Percentiles rank a stretch among this genome's conserved stretches.
Evolutionary conservation across 257 asterid species (phyloP).

Genomic region (Scutellaria barbata): DNA sequence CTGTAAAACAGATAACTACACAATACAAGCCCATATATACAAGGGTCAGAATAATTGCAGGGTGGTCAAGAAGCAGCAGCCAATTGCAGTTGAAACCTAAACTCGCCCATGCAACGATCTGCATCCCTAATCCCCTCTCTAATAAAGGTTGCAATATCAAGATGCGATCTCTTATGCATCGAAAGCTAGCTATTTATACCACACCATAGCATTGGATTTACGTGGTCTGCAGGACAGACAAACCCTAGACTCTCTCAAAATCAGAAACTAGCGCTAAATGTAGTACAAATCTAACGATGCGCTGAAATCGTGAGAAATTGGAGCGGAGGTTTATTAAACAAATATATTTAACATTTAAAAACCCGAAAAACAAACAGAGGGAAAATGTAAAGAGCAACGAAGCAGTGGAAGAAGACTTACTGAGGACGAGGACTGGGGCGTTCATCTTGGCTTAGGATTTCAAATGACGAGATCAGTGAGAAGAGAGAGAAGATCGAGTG

Average conservation of each 20-base stretch:
- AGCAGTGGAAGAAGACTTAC: constrained; percentile 45
- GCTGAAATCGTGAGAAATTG: not conserved
- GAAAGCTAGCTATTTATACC: not conserved
- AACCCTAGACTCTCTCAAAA: not conserved
- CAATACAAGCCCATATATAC: not conserved
- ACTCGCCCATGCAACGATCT: not conserved
- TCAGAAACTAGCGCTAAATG: not conserved
- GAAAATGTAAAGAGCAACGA: not conserved
- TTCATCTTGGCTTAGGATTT: constrained; percentile 54
- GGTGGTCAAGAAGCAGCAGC: not conserved
- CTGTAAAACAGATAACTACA: not conserved
- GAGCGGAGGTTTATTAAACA: not conserved
- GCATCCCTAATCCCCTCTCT: not conserved
- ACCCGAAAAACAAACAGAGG: not conserved
- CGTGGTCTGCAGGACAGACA: not conserved
- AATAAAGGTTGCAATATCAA: not conserved
- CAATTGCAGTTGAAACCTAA: constrained; percentile 13
- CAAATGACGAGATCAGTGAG: constrained; percentile 5
- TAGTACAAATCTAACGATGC: constrained; percentile 7
- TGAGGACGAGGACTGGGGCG: constrained; percentile 76
- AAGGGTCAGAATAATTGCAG: not conserved
- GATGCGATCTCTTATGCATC: constrained; percentile 10
- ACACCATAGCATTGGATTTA: not conserved
- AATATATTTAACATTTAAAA: constrained; percentile 5
- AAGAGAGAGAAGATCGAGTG: constrained; percentile 23